Conservation (phyloP, 208 protist species). For the Trypanosoma vivax region DNA sequence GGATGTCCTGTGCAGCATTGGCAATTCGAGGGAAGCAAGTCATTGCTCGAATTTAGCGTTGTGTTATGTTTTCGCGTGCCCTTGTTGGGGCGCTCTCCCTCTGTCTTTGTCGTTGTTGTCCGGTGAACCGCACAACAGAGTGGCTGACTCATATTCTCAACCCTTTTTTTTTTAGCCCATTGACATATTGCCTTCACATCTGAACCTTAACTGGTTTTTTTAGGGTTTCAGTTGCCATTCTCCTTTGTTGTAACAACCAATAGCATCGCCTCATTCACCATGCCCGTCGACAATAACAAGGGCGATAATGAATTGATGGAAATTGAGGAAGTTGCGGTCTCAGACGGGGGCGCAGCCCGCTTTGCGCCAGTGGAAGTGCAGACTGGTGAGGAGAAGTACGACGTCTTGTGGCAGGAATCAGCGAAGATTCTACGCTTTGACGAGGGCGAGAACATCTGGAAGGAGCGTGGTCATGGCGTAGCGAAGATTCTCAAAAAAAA, state of each 20-base stretch:
- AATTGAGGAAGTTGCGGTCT: constrained; percentile 83
- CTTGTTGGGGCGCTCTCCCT: no score
- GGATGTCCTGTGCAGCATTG: no score
- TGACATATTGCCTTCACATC: no score
- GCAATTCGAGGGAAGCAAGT: no score
- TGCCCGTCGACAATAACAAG: constrained; percentile 34
- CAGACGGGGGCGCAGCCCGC: constrained; percentile 73
- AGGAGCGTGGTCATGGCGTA: constrained; percentile 83
- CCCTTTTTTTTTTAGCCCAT: no score
- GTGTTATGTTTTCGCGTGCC: no score
- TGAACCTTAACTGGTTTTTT: no score
- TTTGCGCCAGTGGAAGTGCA: constrained; percentile 78
- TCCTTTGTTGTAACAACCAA: not conserved
- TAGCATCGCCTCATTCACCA: not conserved
- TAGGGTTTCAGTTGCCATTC: not conserved
- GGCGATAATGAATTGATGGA: constrained; percentile 84
- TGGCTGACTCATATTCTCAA: no score
- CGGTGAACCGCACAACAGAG: no score
- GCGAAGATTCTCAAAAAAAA: constrained; percentile 77
- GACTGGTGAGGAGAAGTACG: constrained; percentile 81
- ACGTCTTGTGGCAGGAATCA: constrained; percentile 58
- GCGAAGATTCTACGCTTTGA: constrained; percentile 88
- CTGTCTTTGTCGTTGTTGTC: no score
- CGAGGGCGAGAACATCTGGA: constrained; percentile 90
- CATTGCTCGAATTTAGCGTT: no score